phyloP scores from a whole-genome alignment of 495 filamentous ascomycete genomes.

The Baudoinia panamericana region DNA sequence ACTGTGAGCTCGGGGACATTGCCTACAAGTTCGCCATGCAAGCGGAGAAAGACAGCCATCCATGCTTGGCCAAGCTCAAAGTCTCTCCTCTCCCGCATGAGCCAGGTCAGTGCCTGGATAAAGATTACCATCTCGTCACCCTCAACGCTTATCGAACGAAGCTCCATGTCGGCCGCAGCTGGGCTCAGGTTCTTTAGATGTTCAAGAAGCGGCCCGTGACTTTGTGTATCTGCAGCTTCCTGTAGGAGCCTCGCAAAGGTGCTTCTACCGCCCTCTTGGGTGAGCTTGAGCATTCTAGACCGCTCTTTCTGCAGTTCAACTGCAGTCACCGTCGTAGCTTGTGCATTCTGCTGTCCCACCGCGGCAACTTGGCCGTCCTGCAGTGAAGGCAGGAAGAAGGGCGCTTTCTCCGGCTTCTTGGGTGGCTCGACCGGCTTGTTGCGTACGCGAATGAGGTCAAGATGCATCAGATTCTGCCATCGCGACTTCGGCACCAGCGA shows the following conservation, averaged over 20 bases:
- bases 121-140: slow-evolving; percentile 51
- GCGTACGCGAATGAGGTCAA: slow-evolving; percentile 79
- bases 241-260: slow-evolving; percentile 51
- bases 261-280: slow-evolving; percentile 11
- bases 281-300: slow-evolving; percentile 38
- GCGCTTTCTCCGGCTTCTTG: slow-evolving; percentile 84
- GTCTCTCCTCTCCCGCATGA: slow-evolving; percentile 54
- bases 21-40: slow-evolving; percentile 52
- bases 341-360: slow-evolving; percentile 24
- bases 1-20: slow-evolving; percentile 21
- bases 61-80: slow-evolving; percentile 91
- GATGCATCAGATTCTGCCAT: slow-evolving; percentile 86
- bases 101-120: slow-evolving; percentile 56
- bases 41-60: slow-evolving; percentile 81
- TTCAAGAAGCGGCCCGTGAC: slow-evolving; percentile 43
- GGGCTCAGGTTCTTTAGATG: slow-evolving; percentile 65
- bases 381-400: slow-evolving; percentile 83
- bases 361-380: slow-evolving; percentile 10
- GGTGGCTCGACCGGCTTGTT: slow-evolving; percentile 90
- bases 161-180: slow-evolving; percentile 56
- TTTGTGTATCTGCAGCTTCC: slow-evolving; percentile 33
- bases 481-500: slow-evolving; percentile 75
- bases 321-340: slow-evolving; percentile 18
- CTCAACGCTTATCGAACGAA: slow-evolving; percentile 28
- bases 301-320: slow-evolving; percentile 33